Evolutionary conservation across 2,329 filamentous ascomycete genomes (phyloP).

Genomic region (Stagonosporopsis rhizophila): DNA sequence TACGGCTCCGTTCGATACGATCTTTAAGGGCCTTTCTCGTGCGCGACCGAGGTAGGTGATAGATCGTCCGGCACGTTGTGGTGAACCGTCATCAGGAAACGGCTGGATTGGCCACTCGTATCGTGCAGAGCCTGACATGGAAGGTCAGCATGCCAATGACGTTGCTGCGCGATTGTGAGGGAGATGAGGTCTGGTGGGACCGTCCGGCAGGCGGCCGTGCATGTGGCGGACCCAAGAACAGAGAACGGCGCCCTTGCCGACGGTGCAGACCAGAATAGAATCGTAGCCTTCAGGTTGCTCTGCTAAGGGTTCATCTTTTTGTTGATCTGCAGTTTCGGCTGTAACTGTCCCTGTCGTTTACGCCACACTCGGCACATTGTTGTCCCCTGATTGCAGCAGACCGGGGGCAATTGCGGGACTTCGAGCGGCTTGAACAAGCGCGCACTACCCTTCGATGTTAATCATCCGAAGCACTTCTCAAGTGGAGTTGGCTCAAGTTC

Average conservation of each 20-base stretch:
- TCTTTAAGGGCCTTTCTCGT: neutral
- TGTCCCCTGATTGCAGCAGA: neutral
- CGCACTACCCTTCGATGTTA: neutral
- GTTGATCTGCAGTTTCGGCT: neutral
- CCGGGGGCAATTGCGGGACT: neutral
- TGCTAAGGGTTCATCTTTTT: neutral
- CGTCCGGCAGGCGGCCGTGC: constrained; percentile 15
- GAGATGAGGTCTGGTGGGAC: constrained; percentile 4
- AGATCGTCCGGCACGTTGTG: constrained; percentile 1
- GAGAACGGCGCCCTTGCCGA: constrained; percentile 13
- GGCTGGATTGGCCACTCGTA: constrained; percentile 10
- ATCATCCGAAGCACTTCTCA: constrained; percentile 1
- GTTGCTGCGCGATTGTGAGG: constrained; percentile 11
- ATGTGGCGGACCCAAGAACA: constrained; percentile 10
- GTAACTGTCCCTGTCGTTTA: neutral
- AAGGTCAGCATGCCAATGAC: constrained; percentile 22
- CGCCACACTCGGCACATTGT: too few relatives aligned
- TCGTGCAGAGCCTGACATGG: constrained; percentile 1
- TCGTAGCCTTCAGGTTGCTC: constrained; percentile 2
- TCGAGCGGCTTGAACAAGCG: neutral
- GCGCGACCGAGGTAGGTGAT: constrained; percentile 8
- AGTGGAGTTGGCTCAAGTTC: constrained; percentile 2
- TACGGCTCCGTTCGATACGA: constrained; percentile 1
- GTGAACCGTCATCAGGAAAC: neutral
- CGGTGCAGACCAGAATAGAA: constrained; percentile 5